Conservation (phyloP, 164 flowering plant genomes). For the Pachysandra terminalis region DNA sequence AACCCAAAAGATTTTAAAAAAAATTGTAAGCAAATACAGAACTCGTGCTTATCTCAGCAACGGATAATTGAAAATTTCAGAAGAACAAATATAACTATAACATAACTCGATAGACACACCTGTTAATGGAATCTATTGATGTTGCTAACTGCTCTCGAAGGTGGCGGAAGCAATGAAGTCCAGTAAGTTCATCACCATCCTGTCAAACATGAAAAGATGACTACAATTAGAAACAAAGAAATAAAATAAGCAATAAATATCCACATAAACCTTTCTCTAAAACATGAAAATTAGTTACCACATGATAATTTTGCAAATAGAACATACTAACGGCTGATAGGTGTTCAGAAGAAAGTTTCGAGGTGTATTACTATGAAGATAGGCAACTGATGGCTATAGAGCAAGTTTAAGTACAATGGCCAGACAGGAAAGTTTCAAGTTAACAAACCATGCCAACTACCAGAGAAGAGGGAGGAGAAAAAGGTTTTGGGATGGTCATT, state of each 20-base stretch:
- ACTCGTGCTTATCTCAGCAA: background rate
- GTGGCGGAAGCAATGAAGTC: slow-evolving; percentile 94
- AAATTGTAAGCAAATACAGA: background rate
- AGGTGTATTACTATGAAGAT: background rate
- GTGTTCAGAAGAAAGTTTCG: background rate
- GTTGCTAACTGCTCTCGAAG: slow-evolving; percentile 79
- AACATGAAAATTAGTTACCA: no score
- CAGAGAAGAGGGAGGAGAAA: background rate
- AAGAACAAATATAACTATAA: slow-evolving; percentile 1
- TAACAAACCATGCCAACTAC: background rate
- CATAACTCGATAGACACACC: slow-evolving; percentile 39
- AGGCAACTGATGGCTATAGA: background rate
- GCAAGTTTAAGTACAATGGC: background rate
- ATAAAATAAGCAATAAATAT: background rate
- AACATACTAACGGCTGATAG: no score
- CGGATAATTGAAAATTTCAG: background rate
- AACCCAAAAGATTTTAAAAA: background rate
- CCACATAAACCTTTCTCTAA: background rate
- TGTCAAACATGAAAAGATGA: slow-evolving; percentile 26
- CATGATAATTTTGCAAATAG: no score
- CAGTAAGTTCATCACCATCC: slow-evolving; percentile 92
- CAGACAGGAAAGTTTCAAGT: no score
- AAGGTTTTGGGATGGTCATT: background rate
- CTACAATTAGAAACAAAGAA: slow-evolving; percentile 2
- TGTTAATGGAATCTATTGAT: slow-evolving; percentile 76